Evolutionary conservation across 1,284 basidiomycete species (phyloP), one percentile per base, ranked within the genome.

Genomic region (Fomes fomentarius): DNA sequence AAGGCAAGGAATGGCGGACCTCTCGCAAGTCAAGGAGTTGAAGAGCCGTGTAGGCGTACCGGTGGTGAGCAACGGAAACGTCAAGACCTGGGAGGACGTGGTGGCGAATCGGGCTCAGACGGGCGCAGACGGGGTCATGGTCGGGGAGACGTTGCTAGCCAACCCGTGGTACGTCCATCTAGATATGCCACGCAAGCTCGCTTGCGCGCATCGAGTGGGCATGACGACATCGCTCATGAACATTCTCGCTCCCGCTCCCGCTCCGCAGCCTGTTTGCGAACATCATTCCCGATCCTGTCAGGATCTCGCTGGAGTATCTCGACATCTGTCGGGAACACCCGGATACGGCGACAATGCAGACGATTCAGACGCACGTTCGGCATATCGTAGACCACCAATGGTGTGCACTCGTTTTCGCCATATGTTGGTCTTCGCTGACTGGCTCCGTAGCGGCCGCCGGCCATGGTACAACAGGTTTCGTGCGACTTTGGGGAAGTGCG

Each of bases 41-140:
- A 84, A 83, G 63, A 71, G 79, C 2, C 66, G 68, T 17, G 65
- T 85, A 11, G 58, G 64, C 9, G 71, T 89, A 2, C 85, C 83
- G 5, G 80, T 91, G 43, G 71, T 92, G 47, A 87, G 84, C 70
- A 92, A 92, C 63, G 89, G 90, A 14, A 92, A 92, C 62, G 90
- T 92, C 12, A 77, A 81, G 17, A 71, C 68, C 12, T 84, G 78
- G 71, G 68, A 69, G 30, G 85, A 92, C 65, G 66, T 91, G 10
- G 66, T 69, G 54, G 62, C 65, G 26, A 91, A 91, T 63, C 64
- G 79, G 45, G 63, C 67, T 8, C 70, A 71, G 40, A 90, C 89
- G 2, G 74, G 78, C n/a, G 87, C 87, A 38, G 82, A 88, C 62
- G 90, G 89, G 8, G 68, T 87, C 55, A 92, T 92, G 89, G 85